These are phyloP conservation scores for Leucaena leucocephala DNA, from an alignment of 306 rosid species.

Conservation along the genomic window DNA sequence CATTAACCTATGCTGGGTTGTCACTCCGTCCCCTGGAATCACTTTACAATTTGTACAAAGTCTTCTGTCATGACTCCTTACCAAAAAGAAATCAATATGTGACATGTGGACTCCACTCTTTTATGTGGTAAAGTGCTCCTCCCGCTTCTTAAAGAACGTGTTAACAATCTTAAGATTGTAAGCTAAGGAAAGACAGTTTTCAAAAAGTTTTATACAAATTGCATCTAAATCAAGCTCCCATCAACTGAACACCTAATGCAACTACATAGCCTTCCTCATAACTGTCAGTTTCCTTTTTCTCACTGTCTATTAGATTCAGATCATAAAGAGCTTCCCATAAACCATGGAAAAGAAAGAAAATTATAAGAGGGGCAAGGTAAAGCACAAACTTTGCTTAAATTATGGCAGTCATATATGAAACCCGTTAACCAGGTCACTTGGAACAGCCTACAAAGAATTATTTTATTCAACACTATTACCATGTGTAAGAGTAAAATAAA, in stretches of 20 bases:
- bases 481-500: background rate
- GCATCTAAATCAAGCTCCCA: background rate
- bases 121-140: no score
- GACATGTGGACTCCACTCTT: no score
- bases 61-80: no score
- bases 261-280: constrained; percentile 1
- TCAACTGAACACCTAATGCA: background rate
- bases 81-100: no score
- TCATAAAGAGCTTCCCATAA: background rate
- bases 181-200: no score
- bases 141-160: no score
- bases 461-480: constrained; percentile 26
- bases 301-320: background rate
- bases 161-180: no score
- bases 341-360: constrained; percentile 35
- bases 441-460: constrained; percentile 71
- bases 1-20: no score
- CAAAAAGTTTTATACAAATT: background rate
- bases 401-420: constrained; percentile 69
- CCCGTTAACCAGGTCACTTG: constrained; percentile 85
- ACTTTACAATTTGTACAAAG: no score
- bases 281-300: background rate
- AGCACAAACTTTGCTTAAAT: constrained; percentile 46
- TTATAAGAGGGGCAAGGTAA: constrained; percentile 46
- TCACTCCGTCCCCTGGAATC: no score